Evolutionary conservation across 2,329 filamentous ascomycete genomes (phyloP).

Genomic region (Cercospora sesami): DNA sequence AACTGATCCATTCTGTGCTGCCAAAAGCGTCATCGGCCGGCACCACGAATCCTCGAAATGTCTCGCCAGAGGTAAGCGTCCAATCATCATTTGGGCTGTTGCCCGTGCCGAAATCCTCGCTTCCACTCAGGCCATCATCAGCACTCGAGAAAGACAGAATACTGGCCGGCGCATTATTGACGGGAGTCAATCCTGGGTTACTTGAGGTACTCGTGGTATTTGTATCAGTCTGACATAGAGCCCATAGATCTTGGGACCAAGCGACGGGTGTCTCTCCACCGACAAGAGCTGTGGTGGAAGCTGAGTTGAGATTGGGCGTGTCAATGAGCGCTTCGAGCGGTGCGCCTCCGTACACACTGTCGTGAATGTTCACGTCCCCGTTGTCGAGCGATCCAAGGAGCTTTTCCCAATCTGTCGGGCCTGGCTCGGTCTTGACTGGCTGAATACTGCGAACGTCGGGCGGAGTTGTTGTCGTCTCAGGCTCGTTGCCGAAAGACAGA

Average conservation of each 20-base stretch:
- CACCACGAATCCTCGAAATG: slow-evolving; percentile 29
- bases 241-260: slow-evolving; percentile 37
- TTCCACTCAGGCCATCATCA: slow-evolving; percentile 28
- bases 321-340: slow-evolving; percentile 49
- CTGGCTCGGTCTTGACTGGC: slow-evolving; percentile 42
- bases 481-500: slow-evolving; percentile 48
- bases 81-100: slow-evolving; percentile 20
- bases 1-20: slow-evolving; percentile 7
- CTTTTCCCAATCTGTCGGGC: slow-evolving; percentile 76
- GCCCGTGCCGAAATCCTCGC: slow-evolving; percentile 26
- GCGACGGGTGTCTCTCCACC: slow-evolving; percentile 18
- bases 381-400: slow-evolving; percentile 77
- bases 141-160: slow-evolving; percentile 33
- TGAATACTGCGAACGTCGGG: slow-evolving; percentile 24
- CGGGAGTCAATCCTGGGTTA: slow-evolving; percentile 19
- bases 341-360: slow-evolving; percentile 73
- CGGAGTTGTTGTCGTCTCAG: slow-evolving; percentile 22
- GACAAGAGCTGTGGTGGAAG: slow-evolving; percentile 26
- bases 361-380: slow-evolving; percentile 79
- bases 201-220: slow-evolving; percentile 21
- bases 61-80: slow-evolving; percentile 21
- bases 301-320: slow-evolving; percentile 42
- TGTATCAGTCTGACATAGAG: slow-evolving; percentile 33
- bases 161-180: slow-evolving; percentile 26
- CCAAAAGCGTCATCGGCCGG: slow-evolving; percentile 21